Base-by-base conservation (phyloP, 1,284 basidiomycete species). In the Xanthoconium separans region DNA sequence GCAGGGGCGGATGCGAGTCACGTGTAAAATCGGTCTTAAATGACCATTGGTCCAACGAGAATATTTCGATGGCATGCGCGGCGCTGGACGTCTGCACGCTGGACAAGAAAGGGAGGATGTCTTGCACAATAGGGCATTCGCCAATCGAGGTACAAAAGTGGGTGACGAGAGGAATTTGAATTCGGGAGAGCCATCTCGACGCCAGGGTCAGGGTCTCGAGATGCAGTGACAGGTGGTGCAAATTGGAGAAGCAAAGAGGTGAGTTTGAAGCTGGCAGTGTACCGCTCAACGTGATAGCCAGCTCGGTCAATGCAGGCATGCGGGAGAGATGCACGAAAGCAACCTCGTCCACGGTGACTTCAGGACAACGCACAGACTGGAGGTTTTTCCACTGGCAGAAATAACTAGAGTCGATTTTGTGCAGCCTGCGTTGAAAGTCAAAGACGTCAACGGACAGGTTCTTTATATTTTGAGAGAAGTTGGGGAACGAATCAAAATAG, bases 291-390 rank as follows among this genome's bases (percentile, higher is more conserved):
- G 7, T 9, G 24, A 47, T 44, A 9, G 7, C 4, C 34, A 47
- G 47, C 34, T 6, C 10, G 15, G 47, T 29, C 44, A 47, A 47
- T 2, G 16, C 24, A 27, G 55, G 40, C 44, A 56, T 43, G 15
- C 31, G 34, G 12, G 51, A 54, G n/a, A 56, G 29, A 20, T 50
- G 54, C 3, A 6, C 16, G 10, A 56, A n/a, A 24, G n/a, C 39
- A 2, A 34, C 33, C 27, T 24, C 3, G 11, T 31, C 47, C 37
- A 55, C 34, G 16, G 34, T 2, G 18, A 51, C 29, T 47, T 43
- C 3, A 49, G 20, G n/a, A 34, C 40, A 37, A 27, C 18, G 1
- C 27, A 46, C 18, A 6, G 6, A 15, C 24, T 33, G 27, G 15
- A 49, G 30, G 22, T 45, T 37, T 12, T 15, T 13, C 54, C 50